Evolutionary conservation across 495 filamentous ascomycete species (phyloP).

Genomic region (Neurospora sp.): DNA sequence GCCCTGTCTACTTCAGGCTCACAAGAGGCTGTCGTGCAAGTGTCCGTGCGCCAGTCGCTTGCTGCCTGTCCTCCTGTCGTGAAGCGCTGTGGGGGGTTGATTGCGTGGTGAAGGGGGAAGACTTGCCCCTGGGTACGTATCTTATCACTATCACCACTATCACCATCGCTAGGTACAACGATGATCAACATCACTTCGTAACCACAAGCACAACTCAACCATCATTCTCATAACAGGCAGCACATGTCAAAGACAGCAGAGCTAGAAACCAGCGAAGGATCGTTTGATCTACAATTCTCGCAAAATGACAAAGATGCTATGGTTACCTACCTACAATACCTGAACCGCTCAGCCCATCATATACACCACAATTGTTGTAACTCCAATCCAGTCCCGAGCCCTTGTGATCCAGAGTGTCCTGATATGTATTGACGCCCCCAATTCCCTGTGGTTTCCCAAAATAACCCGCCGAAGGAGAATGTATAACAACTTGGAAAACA

Average conservation of each 20-base stretch:
- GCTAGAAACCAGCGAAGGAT: neutral
- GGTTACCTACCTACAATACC: neutral
- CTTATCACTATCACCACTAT: neutral
- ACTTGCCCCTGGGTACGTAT: neutral
- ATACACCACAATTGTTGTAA: neutral
- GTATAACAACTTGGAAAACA: neutral
- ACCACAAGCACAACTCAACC: neutral
- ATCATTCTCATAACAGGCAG: neutral
- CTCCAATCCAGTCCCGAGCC: neutral
- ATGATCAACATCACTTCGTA: neutral
- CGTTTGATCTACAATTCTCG: neutral
- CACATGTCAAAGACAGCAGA: neutral
- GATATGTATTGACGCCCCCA: neutral
- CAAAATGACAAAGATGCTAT: neutral
- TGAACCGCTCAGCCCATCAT: neutral
- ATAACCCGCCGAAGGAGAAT: neutral
- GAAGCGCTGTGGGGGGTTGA: neutral
- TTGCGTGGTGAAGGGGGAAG: neutral
- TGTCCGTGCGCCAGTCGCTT: neutral
- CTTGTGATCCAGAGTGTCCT: neutral
- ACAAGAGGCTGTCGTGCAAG: neutral
- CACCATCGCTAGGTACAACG: neutral
- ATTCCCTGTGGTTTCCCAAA: neutral
- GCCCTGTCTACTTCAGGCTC: neutral
- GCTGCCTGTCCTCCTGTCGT: neutral